phyloP scores from a whole-genome alignment of 257 asterid species.

The Solanum infundibuliforme region DNA sequence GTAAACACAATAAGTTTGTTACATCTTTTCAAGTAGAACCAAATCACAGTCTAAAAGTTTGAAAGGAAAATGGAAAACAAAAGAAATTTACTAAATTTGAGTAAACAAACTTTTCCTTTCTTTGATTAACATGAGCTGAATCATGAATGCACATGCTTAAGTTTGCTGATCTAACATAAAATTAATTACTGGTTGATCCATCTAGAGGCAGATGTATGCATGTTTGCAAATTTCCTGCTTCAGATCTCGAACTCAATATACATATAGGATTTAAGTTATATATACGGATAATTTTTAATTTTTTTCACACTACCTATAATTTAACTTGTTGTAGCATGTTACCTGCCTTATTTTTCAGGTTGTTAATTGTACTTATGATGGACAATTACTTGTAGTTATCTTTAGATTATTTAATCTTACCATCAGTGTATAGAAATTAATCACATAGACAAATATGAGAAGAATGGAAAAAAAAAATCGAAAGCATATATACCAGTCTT shows the following conservation, averaged over 20 bases:
- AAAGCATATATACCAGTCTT: conserved; percentile 51
- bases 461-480: neutral
- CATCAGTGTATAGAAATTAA: neutral
- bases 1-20: neutral
- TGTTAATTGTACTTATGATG: neutral
- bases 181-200: neutral
- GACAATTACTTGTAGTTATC: neutral
- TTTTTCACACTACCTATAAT: neutral
- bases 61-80: neutral
- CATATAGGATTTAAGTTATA: neutral
- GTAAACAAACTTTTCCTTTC: neutral
- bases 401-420: neutral
- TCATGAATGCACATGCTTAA: neutral
- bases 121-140: neutral
- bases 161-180: neutral
- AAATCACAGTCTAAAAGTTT: neutral
- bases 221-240: neutral
- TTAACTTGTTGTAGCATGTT: neutral
- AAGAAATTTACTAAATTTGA: neutral
- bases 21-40: neutral
- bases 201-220: neutral
- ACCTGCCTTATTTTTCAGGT: neutral
- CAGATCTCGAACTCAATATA: neutral
- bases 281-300: neutral
- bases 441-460: neutral